phyloP scores from a whole-genome alignment of 2,329 filamentous ascomycete genomes.

The Clarireedia homoeocarpa region DNA sequence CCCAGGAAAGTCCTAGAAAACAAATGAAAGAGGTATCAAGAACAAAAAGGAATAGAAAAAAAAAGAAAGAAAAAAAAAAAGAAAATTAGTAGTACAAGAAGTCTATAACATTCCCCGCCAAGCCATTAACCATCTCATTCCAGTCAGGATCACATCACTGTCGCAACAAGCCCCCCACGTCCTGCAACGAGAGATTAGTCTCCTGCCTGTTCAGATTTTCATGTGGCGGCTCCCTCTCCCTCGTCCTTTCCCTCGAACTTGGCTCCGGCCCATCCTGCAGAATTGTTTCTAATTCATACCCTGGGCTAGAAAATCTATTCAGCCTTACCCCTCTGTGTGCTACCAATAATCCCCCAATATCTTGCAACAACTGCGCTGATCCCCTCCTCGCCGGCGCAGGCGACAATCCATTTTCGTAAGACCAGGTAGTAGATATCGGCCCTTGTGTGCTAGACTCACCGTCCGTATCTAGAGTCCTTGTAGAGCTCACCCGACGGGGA shows the following conservation, averaged over 20 bases:
- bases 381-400: conserved; percentile 43
- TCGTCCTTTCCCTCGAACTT: no score
- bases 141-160: no score
- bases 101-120: no score
- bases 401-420: conserved; percentile 27
- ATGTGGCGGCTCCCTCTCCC: neutral
- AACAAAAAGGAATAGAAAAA: no score
- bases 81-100: no score
- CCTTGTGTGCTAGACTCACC: conserved; percentile 21
- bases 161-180: neutral
- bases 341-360: conserved; percentile 47
- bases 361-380: conserved; percentile 50
- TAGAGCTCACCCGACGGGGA: conserved; percentile 19
- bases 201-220: neutral
- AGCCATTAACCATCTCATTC: no score
- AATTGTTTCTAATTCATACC: neutral
- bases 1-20: no score
- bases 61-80: no score
- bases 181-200: neutral
- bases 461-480: conserved; percentile 23
- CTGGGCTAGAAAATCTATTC: neutral
- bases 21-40: no score
- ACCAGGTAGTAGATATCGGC: conserved; percentile 14
- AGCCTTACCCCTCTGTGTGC: conserved; percentile 17
- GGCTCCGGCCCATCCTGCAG: neutral